Percentiles rank a stretch among this genome's conserved stretches.
Evolutionary conservation across 306 rosid species (phyloP).

Genomic region (Lotus japonicus): DNA sequence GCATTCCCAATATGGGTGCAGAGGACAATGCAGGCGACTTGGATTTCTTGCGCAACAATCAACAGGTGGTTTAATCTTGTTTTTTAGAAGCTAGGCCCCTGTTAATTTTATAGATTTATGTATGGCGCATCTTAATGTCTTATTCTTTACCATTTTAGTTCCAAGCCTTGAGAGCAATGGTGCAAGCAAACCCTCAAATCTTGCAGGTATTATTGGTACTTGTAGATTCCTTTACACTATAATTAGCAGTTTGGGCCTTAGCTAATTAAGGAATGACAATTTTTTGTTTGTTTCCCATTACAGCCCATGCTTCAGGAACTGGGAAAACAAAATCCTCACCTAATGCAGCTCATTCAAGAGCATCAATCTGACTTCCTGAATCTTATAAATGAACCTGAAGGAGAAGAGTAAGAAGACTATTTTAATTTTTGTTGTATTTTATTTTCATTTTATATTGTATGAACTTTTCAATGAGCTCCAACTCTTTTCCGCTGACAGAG

Average conservation of each 20-base stretch:
- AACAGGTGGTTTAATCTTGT: slow-evolving; percentile 40
- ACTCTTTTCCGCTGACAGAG: not conserved
- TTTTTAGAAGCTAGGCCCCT: not conserved
- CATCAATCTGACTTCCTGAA: slow-evolving; percentile 70
- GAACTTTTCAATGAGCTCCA: not conserved
- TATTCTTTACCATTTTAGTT: slow-evolving; percentile 37
- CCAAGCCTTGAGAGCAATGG: slow-evolving; percentile 70
- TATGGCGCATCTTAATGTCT: not conserved
- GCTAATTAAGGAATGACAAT: not conserved
- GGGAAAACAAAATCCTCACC: slow-evolving; percentile 74
- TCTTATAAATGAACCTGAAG: slow-evolving; percentile 81
- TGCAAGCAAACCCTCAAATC: slow-evolving; percentile 75
- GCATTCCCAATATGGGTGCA: slow-evolving; percentile 47
- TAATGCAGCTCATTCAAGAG: slow-evolving; percentile 65
- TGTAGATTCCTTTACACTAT: slow-evolving; percentile 1
- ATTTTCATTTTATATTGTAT: not conserved
- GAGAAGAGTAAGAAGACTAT: slow-evolving; percentile 54
- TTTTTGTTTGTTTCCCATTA: slow-evolving; percentile 4
- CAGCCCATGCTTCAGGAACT: slow-evolving; percentile 94
- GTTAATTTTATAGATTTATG: not conserved
- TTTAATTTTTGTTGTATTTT: not conserved
- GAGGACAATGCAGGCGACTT: slow-evolving; percentile 49
- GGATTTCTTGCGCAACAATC: slow-evolving; percentile 70
- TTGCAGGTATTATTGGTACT: slow-evolving; percentile 55
- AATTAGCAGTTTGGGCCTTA: not conserved